Conservation (phyloP, 345 rosid species). For the Dimocarpus longan region DNA sequence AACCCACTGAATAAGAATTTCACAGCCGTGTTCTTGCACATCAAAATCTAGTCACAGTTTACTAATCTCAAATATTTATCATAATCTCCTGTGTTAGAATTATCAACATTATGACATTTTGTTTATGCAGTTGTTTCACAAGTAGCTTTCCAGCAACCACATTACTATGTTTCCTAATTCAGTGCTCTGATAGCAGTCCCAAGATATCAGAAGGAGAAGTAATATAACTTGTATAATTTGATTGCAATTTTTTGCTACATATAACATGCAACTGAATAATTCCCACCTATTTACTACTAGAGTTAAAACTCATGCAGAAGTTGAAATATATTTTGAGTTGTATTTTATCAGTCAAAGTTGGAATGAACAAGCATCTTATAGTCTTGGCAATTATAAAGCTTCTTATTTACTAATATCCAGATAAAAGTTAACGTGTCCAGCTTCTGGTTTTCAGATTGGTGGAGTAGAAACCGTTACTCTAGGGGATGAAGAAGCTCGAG, state of each 20-base stretch:
- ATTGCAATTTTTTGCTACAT: not conserved
- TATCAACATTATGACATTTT: not conserved
- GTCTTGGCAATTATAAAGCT: not conserved
- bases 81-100: not conserved
- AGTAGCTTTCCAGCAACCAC: no score
- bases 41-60: not conserved
- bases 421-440: not conserved
- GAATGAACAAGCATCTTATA: not conserved
- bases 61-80: not conserved
- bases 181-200: not conserved
- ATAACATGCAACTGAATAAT: not conserved
- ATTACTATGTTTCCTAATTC: no score
- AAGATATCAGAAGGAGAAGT: not conserved
- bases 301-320: not conserved
- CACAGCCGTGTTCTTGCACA: not conserved
- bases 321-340: not conserved
- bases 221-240: not conserved
- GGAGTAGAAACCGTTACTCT: constrained; percentile 62
- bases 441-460: constrained; percentile 51
- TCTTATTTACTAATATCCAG: not conserved
- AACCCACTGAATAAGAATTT: not conserved
- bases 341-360: not conserved
- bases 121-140: not conserved
- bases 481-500: constrained; percentile 72
- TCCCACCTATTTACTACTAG: not conserved